Conservation (phyloP, 192 early-diverging fungal species). For the Gryganskiella cystojenkinii region DNA sequence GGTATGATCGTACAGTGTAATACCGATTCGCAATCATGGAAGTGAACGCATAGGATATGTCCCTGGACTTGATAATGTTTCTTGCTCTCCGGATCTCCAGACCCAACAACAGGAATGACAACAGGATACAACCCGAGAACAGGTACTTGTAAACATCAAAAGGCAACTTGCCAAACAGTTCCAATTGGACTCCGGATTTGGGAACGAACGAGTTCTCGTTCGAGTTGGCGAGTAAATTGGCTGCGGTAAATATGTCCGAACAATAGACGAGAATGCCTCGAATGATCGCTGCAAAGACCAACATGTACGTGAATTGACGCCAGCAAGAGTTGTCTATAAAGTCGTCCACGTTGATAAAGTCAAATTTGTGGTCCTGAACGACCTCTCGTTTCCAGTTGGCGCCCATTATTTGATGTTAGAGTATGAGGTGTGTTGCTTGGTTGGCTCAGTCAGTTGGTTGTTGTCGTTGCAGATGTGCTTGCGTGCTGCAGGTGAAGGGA, state of each 20-base stretch:
- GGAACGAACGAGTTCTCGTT: slow-evolving; percentile 18
- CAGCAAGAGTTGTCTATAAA: slow-evolving; percentile 62
- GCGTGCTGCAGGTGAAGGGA: neutral
- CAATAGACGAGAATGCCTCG: slow-evolving; percentile 81
- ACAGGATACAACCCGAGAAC: slow-evolving; percentile 69
- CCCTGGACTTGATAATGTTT: slow-evolving; percentile 69
- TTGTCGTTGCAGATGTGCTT: neutral
- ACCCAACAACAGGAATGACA: slow-evolving; percentile 74
- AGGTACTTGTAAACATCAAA: slow-evolving; percentile 62
- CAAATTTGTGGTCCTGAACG: slow-evolving; percentile 88
- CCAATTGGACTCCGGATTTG: neutral
- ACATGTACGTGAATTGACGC: slow-evolving; percentile 60
- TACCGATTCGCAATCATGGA: slow-evolving; percentile 79
- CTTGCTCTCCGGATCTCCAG: slow-evolving; percentile 77
- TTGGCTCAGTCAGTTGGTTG: slow-evolving; percentile 4
- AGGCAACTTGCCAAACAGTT: slow-evolving; percentile 40
- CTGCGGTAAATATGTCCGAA: slow-evolving; percentile 82
- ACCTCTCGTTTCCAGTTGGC: slow-evolving; percentile 85
- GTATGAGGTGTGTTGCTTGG: neutral
- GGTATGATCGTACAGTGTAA: slow-evolving; percentile 77
- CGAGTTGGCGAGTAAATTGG: slow-evolving; percentile 64
- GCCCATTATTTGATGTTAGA: slow-evolving; percentile 20
- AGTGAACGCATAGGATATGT: slow-evolving; percentile 85
- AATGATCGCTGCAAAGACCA: slow-evolving; percentile 72
- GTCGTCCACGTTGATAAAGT: slow-evolving; percentile 85